These are phyloP conservation scores for Penicillium bialowiezense DNA, from an alignment of 495 filamentous ascomycete species.

Conservation along the genomic window DNA sequence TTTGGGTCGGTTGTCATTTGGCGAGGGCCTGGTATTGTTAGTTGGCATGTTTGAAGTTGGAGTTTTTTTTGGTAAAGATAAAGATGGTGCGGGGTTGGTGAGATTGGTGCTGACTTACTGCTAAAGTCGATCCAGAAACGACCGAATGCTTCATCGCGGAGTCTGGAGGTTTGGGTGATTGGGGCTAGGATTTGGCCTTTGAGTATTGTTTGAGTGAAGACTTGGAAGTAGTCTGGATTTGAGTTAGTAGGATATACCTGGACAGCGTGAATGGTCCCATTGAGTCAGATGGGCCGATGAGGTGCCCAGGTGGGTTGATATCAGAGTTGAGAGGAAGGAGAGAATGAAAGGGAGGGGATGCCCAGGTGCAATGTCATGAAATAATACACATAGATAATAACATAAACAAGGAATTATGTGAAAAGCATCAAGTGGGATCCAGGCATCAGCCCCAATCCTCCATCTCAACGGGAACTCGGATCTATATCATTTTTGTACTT, in stretches of 20 bases:
- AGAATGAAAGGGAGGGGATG: no score
- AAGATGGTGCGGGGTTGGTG: no score
- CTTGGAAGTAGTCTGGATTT: constrained; percentile 31
- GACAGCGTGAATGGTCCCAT: no score
- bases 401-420: background rate
- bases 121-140: constrained; percentile 43
- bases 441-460: background rate
- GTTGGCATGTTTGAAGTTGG: no score
- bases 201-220: constrained; percentile 34
- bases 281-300: no score
- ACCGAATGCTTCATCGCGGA: constrained; percentile 44
- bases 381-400: no score
- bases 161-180: constrained; percentile 23
- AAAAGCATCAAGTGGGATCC: background rate
- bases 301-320: no score
- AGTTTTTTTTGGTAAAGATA: no score
- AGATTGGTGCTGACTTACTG: constrained; percentile 17
- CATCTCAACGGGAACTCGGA: background rate
- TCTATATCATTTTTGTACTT: constrained; percentile 13
- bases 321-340: no score
- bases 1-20: constrained; percentile 8
- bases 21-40: constrained; percentile 6
- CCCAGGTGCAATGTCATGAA: no score
- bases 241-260: background rate
- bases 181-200: constrained; percentile 40